phyloP scores from a whole-genome alignment of 257 asterid genomes.

The Solanum ahanhuiri region DNA sequence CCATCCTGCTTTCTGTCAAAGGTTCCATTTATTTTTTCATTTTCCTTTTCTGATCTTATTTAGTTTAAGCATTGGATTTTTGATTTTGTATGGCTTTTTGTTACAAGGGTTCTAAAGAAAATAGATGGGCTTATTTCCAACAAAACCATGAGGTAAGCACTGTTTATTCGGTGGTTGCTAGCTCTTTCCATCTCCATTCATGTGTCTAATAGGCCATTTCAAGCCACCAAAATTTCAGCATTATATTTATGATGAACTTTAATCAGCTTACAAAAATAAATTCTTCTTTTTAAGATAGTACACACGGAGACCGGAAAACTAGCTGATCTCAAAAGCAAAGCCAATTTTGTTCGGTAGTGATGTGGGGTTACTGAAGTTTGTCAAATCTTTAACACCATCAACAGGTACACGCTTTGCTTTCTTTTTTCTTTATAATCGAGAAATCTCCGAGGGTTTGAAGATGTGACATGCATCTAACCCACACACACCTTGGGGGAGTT shows the following conservation, averaged over 20 bases:
- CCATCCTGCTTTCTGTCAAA: conserved; percentile 27
- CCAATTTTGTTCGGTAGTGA: conserved; percentile 13
- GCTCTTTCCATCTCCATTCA: background rate
- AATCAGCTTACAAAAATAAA: background rate
- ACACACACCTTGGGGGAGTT: background rate
- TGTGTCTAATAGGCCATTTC: background rate
- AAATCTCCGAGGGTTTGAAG: background rate
- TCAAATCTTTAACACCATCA: background rate
- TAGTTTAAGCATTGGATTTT: conserved; percentile 7
- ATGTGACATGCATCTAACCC: background rate
- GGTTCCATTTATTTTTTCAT: conserved; percentile 31
- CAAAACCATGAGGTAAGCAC: conserved; percentile 51
- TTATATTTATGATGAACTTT: background rate
- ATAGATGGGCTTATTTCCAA: conserved; percentile 52
- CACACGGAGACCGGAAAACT: conserved; percentile 2
- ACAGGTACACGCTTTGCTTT: conserved; percentile 8
- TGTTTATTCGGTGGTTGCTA: background rate
- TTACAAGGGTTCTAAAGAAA: conserved; percentile 91
- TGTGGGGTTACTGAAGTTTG: conserved; percentile 5
- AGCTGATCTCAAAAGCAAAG: conserved; percentile 4
- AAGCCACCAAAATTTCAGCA: background rate
- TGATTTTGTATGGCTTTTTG: conserved; percentile 30
- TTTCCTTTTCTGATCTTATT: background rate
- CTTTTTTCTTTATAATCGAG: background rate
- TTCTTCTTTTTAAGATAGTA: conserved; percentile 6